Evolutionary conservation across 352 stramenopile genomes (phyloP).

Genomic region (Nothophytophthora sp.): DNA sequence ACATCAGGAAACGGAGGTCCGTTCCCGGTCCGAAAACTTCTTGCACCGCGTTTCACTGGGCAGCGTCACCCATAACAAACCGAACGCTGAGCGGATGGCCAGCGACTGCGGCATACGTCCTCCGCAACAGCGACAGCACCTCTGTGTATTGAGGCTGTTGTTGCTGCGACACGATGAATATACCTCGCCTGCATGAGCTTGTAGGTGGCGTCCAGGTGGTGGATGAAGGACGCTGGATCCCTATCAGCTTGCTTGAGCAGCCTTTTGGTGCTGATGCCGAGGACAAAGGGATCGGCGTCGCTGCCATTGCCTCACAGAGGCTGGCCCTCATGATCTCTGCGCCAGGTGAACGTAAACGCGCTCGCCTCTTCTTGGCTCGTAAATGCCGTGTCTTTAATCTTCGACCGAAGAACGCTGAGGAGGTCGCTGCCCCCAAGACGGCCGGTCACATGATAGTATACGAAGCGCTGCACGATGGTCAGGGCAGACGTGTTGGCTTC

Average conservation of each 20-base stretch:
- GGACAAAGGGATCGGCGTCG: constrained; percentile 6
- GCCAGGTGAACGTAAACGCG: constrained; percentile 9
- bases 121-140: neutral
- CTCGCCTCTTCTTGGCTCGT: constrained; percentile 8
- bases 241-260: constrained; percentile 4
- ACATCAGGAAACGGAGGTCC: constrained; percentile 11
- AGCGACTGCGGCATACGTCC: neutral
- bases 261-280: constrained; percentile 11
- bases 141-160: constrained; percentile 7
- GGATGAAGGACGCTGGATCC: constrained; percentile 3
- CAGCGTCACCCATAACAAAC: constrained; percentile 22
- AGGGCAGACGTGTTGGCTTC: neutral
- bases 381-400: neutral
- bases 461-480: neutral
- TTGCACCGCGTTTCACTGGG: constrained; percentile 17
- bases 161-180: constrained; percentile 20
- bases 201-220: constrained; percentile 31
- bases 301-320: constrained; percentile 6
- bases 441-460: constrained; percentile 3
- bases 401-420: neutral
- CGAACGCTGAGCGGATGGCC: constrained; percentile 3
- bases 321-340: neutral
- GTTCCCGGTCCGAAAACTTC: constrained; percentile 1
- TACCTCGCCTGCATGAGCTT: constrained; percentile 23
- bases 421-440: constrained; percentile 8